A percentile compares a stretch with the other conserved stretches of the same genome.
Evolutionary conservation across 768 basidiomycete species (phyloP).

Genomic region (Amanita thiersii): DNA sequence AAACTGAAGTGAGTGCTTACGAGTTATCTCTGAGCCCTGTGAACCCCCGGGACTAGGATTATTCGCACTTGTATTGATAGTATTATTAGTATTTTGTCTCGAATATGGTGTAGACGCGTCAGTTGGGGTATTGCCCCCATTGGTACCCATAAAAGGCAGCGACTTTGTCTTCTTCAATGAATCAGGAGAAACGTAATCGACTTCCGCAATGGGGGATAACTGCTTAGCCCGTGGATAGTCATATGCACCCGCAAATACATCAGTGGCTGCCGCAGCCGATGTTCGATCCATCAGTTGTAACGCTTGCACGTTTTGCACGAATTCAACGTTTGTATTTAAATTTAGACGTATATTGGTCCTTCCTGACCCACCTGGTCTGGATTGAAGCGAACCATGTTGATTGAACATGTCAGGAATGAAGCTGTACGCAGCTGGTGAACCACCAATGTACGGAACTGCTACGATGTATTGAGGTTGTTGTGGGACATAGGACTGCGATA

Average conservation of each 20-base stretch:
- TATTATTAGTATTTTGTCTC: slow-evolving; percentile 11
- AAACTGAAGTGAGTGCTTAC: slow-evolving; percentile 25
- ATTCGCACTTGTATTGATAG: slow-evolving; percentile 3
- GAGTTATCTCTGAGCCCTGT: slow-evolving; percentile 30
- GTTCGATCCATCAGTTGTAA: slow-evolving; percentile 23
- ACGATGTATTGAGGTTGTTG: neutral
- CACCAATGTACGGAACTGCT: too few species aligned
- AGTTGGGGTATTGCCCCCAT: slow-evolving; percentile 10
- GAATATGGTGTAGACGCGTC: slow-evolving; percentile 14
- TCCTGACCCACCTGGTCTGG: slow-evolving; percentile 10
- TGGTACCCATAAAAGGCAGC: slow-evolving; percentile 11
- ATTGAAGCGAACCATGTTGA: neutral
- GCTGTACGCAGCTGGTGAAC: neutral
- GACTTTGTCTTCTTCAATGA: slow-evolving; percentile 14
- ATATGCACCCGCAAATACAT: slow-evolving; percentile 27
- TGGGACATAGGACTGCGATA: neutral
- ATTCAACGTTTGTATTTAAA: slow-evolving; percentile 19
- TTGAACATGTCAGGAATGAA: neutral
- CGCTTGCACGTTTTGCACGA: slow-evolving; percentile 32
- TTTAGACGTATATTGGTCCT: slow-evolving; percentile 17
- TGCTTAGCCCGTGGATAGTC: slow-evolving; percentile 36
- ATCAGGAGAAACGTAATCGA: slow-evolving; percentile 50
- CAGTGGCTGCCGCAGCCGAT: slow-evolving; percentile 15
- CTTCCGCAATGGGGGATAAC: slow-evolving; percentile 61
- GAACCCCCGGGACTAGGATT: slow-evolving; percentile 26